Conservation (phyloP, 495 filamentous ascomycete species). For the Hypoxylon intermedium region DNA sequence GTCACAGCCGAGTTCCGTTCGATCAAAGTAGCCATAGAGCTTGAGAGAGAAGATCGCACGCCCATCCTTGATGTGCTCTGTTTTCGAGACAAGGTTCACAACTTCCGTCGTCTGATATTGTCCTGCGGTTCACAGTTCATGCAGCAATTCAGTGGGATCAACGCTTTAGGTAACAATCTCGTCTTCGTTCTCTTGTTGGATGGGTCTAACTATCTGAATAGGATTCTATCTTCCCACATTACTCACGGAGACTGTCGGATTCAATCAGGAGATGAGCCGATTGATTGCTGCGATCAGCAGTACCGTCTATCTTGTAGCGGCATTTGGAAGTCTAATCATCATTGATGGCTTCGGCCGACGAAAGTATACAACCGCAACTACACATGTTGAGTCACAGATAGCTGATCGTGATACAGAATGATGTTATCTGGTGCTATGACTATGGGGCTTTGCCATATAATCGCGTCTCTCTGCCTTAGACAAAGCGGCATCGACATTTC, state of each 20-base stretch:
- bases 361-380: slow-evolving; percentile 24
- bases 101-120: slow-evolving; percentile 43
- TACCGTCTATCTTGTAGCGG: slow-evolving; percentile 41
- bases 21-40: slow-evolving; percentile 39
- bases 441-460: slow-evolving; percentile 41
- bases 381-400: background rate
- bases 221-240: slow-evolving; percentile 43
- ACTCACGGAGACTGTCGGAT: slow-evolving; percentile 39
- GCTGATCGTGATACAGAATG: slow-evolving; percentile 20
- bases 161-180: slow-evolving; percentile 18
- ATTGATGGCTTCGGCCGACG: slow-evolving; percentile 42
- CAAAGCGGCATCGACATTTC: slow-evolving; percentile 30
- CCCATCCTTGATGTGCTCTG: slow-evolving; percentile 37
- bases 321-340: slow-evolving; percentile 38
- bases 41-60: slow-evolving; percentile 41
- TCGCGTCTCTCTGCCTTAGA: slow-evolving; percentile 40
- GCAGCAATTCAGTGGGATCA: slow-evolving; percentile 43
- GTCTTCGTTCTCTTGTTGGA: background rate
- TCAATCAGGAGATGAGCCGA: slow-evolving; percentile 37
- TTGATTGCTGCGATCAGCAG: slow-evolving; percentile 41
- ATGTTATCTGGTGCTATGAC: slow-evolving; percentile 36
- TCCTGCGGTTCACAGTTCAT: slow-evolving; percentile 44
- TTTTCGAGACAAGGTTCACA: slow-evolving; percentile 45
- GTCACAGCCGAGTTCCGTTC: slow-evolving; percentile 40
- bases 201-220: slow-evolving; percentile 6